Percentiles rank a stretch among this genome's conserved stretches.
phyloP scores from a whole-genome alignment of 805 yeast genomes.

The Kazachstania viticola region DNA sequence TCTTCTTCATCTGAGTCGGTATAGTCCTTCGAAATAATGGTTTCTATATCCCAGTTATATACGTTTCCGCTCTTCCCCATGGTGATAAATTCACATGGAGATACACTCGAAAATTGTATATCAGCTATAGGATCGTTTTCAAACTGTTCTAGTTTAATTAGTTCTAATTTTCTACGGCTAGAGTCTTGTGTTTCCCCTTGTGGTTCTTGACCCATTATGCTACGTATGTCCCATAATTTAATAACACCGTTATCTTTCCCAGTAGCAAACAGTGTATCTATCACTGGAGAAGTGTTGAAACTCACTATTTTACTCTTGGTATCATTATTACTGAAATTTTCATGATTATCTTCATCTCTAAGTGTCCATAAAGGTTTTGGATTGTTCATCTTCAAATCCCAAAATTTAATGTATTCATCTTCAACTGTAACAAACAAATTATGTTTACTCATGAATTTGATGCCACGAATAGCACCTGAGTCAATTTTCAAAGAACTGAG shows the following conservation, averaged over 20 bases:
- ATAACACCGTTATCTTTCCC: conserved; percentile 22
- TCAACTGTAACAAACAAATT: conserved; percentile 17
- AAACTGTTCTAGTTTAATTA: conserved; percentile 15
- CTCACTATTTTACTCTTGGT: conserved; percentile 13
- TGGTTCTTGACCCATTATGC: conserved; percentile 7
- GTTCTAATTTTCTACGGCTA: too few relatives aligned
- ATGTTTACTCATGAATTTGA: conserved; percentile 6
- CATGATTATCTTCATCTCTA: too few relatives aligned
- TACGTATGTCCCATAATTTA: conserved; percentile 25
- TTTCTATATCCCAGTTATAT: conserved; percentile 27
- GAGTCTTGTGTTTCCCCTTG: conserved; percentile 1
- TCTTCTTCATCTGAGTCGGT: conserved; percentile 14
- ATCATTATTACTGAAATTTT: conserved; percentile 9
- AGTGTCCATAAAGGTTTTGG: conserved; percentile 12
- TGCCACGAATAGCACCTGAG: not conserved
- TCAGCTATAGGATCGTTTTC: conserved; percentile 18
- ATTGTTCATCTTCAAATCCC: conserved; percentile 15
- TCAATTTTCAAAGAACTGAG: conserved; percentile 11
- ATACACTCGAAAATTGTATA: conserved; percentile 15
- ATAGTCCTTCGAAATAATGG: conserved; percentile 30
- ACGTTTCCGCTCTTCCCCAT: conserved; percentile 23
- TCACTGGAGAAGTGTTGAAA: conserved; percentile 15
- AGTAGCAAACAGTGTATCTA: conserved; percentile 19
- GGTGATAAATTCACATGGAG: conserved; percentile 18
- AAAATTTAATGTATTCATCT: conserved; percentile 18